Percentiles rank a stretch among this genome's conserved stretches.
Evolutionary conservation across 805 yeast genomes (phyloP).

Genomic region (Ogataea sp.): DNA sequence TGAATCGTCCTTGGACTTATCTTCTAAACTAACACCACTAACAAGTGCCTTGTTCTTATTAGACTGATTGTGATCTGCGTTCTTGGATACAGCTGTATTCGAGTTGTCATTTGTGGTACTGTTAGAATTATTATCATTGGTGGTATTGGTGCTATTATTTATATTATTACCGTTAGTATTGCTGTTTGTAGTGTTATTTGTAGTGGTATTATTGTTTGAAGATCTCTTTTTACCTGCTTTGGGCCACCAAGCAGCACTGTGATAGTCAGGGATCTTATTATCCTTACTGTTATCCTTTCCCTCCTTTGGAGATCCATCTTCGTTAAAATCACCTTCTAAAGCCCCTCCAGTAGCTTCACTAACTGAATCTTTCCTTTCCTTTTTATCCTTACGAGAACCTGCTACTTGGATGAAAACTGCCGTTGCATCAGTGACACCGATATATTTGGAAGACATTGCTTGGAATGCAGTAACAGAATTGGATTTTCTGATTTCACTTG

Average conservation of each 20-base stretch:
- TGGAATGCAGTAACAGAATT: conserved; percentile 14
- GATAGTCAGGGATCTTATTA: conserved; percentile 10
- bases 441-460: conserved; percentile 12
- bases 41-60: background rate
- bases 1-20: background rate
- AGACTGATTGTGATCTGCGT: too few species aligned
- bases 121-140: too few species aligned
- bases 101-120: too few species aligned
- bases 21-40: background rate
- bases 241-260: conserved; percentile 10
- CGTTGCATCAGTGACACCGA: conserved; percentile 13
- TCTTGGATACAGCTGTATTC: too few species aligned
- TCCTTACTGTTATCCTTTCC: background rate
- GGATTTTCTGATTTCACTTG: conserved; percentile 12
- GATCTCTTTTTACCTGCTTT: conserved; percentile 1
- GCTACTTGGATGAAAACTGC: conserved; percentile 12
- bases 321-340: conserved; percentile 4
- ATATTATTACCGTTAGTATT: background rate
- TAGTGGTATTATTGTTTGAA: background rate
- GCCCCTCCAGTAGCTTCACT: conserved; percentile 11
- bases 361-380: conserved; percentile 1
- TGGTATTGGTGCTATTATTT: background rate
- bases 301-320: background rate
- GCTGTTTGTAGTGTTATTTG: background rate
- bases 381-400: conserved; percentile 1